A percentile compares a stretch with the other conserved stretches of the same genome.
These are phyloP conservation scores for Orbilia javanica DNA, from an alignment of 2,329 filamentous ascomycete genomes.

Conservation along the genomic window DNA sequence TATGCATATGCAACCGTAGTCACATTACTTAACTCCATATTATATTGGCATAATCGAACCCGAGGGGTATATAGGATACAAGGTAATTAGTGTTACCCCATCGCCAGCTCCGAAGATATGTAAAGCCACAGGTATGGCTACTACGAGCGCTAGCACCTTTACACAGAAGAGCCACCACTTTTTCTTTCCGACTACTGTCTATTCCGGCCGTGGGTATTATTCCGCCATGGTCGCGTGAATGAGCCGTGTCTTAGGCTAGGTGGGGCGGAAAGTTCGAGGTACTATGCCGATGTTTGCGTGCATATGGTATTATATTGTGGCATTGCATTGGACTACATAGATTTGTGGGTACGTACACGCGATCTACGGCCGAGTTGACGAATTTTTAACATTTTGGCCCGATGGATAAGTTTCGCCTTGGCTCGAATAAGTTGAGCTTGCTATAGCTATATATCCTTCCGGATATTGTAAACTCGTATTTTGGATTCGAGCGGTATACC, in stretches of 20 bases:
- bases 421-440: too few species aligned
- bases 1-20: neutral
- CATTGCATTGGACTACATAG: too few species aligned
- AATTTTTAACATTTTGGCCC: too few species aligned
- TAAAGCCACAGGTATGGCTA: neutral
- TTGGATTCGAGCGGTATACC: too few species aligned
- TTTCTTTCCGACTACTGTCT: neutral
- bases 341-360: too few species aligned
- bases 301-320: too few species aligned
- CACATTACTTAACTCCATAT: slow-evolving; percentile 3
- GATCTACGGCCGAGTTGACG: too few species aligned
- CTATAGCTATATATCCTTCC: too few species aligned
- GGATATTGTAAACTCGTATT: too few species aligned
- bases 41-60: neutral
- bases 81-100: slow-evolving; percentile 44
- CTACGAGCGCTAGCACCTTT: neutral
- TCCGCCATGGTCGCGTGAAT: neutral
- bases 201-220: neutral
- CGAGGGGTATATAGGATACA: neutral
- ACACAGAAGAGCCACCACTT: neutral
- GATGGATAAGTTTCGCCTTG: too few species aligned
- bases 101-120: slow-evolving; percentile 37
- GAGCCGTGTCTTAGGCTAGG: neutral
- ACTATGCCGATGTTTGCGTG: neutral
- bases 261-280: neutral